Evolutionary conservation across 2,329 filamentous ascomycete species (phyloP).

Genomic region (Neurospora sp.): DNA sequence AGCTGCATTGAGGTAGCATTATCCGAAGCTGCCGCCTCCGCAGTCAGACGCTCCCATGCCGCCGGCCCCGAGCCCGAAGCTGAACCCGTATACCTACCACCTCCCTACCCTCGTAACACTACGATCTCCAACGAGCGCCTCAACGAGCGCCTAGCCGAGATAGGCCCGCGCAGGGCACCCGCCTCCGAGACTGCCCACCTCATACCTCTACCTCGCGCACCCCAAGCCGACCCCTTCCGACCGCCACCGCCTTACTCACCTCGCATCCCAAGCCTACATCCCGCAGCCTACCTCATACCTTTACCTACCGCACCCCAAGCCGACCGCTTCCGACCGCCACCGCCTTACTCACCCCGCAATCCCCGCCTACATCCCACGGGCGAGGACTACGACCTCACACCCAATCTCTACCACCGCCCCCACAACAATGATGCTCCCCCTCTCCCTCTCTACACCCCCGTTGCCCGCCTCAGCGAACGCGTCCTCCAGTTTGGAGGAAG

Average conservation of each 20-base stretch:
- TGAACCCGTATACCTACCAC: not conserved
- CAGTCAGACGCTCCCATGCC: not conserved
- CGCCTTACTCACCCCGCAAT: not conserved
- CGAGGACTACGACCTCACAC: not conserved
- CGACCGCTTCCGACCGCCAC: not conserved
- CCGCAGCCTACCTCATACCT: not conserved
- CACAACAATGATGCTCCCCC: not conserved
- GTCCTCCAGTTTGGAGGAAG: not conserved
- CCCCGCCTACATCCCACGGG: not conserved
- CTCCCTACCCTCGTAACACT: not conserved
- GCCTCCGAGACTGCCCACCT: not conserved
- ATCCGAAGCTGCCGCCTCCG: not conserved
- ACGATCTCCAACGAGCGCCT: not conserved
- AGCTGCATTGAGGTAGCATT: not conserved
- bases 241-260: not conserved
- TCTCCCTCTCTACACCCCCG: not conserved
- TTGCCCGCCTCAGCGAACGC: not conserved
- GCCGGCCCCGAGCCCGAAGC: not conserved
- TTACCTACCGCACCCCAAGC: not conserved
- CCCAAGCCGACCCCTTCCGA: not conserved
- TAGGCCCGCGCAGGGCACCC: not conserved
- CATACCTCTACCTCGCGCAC: not conserved
- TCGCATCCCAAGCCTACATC: not conserved
- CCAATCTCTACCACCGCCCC: not conserved
- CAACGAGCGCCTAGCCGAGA: not conserved